Evolutionary conservation across 805 yeast species (phyloP).

Genomic region (Wickerhamiella occidentalis): DNA sequence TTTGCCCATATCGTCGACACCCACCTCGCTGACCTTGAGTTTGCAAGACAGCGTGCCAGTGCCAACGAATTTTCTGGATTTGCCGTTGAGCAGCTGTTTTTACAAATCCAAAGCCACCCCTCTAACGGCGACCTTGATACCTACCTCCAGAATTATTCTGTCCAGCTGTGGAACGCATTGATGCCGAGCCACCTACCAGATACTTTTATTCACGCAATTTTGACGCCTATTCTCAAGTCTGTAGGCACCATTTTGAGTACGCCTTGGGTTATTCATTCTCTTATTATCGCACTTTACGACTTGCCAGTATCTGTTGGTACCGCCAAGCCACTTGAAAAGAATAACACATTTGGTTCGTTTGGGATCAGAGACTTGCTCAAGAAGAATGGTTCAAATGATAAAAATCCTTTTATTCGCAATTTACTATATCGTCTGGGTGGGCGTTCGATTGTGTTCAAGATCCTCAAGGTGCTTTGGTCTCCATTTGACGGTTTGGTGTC

Average conservation of each 20-base stretch:
- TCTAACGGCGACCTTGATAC: background rate
- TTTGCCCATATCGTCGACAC: conserved; percentile 4
- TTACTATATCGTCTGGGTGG: conserved; percentile 6
- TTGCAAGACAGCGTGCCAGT: background rate
- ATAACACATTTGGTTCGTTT: too few species aligned
- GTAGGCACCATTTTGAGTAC: background rate
- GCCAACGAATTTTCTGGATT: background rate
- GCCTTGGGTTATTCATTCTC: conserved; percentile 6
- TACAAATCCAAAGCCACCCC: conserved; percentile 7
- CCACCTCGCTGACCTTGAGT: conserved; percentile 3
- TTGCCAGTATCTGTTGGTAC: background rate
- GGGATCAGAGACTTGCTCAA: background rate
- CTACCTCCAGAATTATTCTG: conserved; percentile 3
- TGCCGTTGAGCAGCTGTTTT: conserved; percentile 3
- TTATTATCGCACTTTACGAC: background rate
- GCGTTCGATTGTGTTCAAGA: background rate
- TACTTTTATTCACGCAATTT: conserved; percentile 5
- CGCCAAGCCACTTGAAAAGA: background rate
- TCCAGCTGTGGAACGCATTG: conserved; percentile 8
- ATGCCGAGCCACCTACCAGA: conserved; percentile 8
- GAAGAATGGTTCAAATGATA: background rate
- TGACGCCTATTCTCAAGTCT: conserved; percentile 4
- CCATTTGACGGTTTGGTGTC: conserved; percentile 2
- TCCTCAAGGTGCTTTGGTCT: background rate
- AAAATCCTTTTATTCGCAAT: conserved; percentile 8